These are phyloP conservation scores for Pleurotus tuoliensis DNA, from an alignment of 768 basidiomycete genomes.

Conservation along the genomic window DNA sequence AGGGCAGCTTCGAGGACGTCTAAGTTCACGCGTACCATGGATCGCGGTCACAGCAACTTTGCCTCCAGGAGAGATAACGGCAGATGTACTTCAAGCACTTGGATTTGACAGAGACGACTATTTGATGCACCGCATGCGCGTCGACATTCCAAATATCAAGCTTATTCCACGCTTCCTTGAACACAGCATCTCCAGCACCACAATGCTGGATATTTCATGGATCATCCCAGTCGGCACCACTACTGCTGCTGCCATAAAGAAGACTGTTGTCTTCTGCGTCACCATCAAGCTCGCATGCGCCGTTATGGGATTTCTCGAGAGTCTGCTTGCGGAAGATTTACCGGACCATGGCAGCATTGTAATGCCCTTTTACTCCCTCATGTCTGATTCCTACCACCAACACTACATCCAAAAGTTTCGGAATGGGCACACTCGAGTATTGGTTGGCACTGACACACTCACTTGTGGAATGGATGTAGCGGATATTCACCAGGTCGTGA, in stretches of 20 bases:
- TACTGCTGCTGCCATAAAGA: not conserved
- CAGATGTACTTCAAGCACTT: not conserved
- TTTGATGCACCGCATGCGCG: not conserved
- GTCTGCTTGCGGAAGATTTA: not conserved
- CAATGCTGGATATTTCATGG: not conserved
- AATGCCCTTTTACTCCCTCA: not conserved
- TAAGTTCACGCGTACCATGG: not conserved
- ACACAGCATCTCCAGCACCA: not conserved
- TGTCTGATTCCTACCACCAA: too few relatives aligned
- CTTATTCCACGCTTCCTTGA: not conserved
- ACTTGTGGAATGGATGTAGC: conserved; percentile 13
- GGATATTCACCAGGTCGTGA: conserved; percentile 13
- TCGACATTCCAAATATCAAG: not conserved
- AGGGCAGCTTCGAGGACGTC: not conserved
- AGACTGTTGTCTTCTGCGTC: not conserved
- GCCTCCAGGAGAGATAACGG: not conserved
- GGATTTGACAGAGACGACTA: not conserved
- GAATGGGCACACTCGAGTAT: too few relatives aligned
- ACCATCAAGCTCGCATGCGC: not conserved
- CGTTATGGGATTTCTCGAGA: not conserved
- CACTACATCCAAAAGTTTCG: too few relatives aligned
- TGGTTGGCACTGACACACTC: not conserved
- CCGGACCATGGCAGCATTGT: not conserved
- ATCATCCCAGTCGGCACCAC: not conserved
- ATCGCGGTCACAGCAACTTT: not conserved